These are phyloP conservation scores for Leucoagaricus sp. DNA, from an alignment of 1,284 basidiomycete genomes.

Conservation along the genomic window DNA sequence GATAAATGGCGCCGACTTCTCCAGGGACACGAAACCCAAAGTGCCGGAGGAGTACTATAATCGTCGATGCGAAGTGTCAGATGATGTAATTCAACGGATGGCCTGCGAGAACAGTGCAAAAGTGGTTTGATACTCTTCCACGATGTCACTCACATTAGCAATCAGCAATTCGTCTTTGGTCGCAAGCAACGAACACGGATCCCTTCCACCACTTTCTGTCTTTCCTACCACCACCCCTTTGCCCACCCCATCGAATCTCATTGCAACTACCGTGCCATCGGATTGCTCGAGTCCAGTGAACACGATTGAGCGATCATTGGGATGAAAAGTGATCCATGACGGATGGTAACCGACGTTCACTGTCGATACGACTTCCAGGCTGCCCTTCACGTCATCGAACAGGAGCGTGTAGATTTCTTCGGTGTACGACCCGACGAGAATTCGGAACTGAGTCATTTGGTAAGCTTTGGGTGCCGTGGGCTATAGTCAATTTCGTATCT, in stretches of 20 bases:
- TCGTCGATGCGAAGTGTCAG: conserved; percentile 1
- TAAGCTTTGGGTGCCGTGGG: neutral
- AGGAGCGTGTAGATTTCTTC: conserved; percentile 54
- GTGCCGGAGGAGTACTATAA: conserved; percentile 63
- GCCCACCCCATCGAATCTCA: conserved; percentile 52
- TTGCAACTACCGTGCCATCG: conserved; percentile 56
- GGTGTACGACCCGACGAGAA: conserved; percentile 68
- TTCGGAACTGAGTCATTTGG: conserved; percentile 35
- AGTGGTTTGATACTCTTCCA: neutral
- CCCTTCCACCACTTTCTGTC: conserved; percentile 52
- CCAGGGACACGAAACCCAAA: conserved; percentile 52
- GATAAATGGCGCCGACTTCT: conserved; percentile 46
- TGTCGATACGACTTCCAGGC: conserved; percentile 45
- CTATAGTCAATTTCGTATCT: neutral
- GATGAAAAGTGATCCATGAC: conserved; percentile 68
- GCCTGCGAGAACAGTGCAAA: conserved; percentile 8
- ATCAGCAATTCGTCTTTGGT: conserved; percentile 54
- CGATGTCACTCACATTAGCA: conserved; percentile 57
- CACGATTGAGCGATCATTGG: conserved; percentile 51
- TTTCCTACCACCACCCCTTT: conserved; percentile 46
- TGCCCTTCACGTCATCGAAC: conserved; percentile 41
- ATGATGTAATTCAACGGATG: neutral
- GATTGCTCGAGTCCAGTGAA: conserved; percentile 63
- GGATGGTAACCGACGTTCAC: conserved; percentile 61
- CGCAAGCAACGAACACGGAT: conserved; percentile 60